Evolutionary conservation across 2,329 filamentous ascomycete genomes (phyloP).

Genomic region (Colletotrichum sp.): DNA sequence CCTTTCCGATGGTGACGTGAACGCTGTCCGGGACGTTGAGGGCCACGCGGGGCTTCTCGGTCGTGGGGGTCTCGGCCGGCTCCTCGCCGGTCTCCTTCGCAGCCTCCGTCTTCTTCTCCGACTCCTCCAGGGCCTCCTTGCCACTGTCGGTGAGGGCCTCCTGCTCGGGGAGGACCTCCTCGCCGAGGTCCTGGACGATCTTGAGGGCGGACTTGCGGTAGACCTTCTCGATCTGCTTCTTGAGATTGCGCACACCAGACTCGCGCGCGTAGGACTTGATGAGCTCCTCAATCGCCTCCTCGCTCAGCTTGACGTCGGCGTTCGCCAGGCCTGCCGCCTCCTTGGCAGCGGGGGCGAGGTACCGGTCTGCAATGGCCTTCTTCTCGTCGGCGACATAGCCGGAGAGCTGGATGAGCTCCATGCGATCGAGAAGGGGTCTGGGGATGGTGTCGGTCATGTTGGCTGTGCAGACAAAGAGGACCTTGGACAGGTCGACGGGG

Average conservation of each 20-base stretch:
- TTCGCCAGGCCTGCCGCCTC: conserved; percentile 89
- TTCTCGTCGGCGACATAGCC: conserved; percentile 98
- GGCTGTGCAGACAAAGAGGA: conserved; percentile 97
- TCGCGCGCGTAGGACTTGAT: conserved; percentile 99
- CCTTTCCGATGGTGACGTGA: conserved; percentile 83
- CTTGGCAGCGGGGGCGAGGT: conserved; percentile 92
- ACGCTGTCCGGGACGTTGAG: conserved; percentile 87
- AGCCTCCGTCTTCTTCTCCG: conserved; percentile 70
- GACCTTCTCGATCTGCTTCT: conserved; percentile 99
- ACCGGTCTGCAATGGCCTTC: conserved; percentile 95
- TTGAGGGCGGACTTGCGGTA: conserved; percentile 97
- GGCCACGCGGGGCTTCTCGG: conserved; percentile 73
- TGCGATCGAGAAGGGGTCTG: conserved; percentile 88
- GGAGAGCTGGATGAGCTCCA: conserved; percentile 96
- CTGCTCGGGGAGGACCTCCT: conserved; percentile 80
- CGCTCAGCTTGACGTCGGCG: conserved; percentile 85
- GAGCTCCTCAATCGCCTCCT: conserved; percentile 90
- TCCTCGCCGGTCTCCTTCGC: conserved; percentile 45
- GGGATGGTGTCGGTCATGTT: conserved; percentile 99
- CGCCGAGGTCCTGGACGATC: conserved; percentile 93
- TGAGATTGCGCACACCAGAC: conserved; percentile 94
- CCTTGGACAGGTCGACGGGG: conserved; percentile 95
- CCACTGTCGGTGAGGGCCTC: conserved; percentile 85
- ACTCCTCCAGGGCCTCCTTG: conserved; percentile 76
- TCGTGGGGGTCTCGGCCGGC: conserved; percentile 28